Conservation (phyloP, 2,329 filamentous ascomycete genomes). For the Trichoderma endophyticum region DNA sequence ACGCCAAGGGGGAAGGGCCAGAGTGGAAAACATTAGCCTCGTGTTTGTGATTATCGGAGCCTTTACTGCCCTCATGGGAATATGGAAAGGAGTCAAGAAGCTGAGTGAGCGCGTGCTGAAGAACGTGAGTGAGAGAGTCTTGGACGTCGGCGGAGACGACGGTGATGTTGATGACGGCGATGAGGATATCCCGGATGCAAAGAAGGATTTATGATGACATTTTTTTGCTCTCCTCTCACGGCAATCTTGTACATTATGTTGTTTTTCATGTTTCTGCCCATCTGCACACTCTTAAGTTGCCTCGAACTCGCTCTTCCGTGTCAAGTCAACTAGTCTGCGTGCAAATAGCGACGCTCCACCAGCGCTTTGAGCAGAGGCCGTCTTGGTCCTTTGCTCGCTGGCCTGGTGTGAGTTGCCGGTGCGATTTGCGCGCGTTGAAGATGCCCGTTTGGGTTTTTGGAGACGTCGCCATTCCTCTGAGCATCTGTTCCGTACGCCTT, state of each 20-base stretch:
- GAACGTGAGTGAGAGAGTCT: slow-evolving; percentile 72
- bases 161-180: slow-evolving; percentile 46
- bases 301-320: slow-evolving; percentile 71
- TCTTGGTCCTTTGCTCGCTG: slow-evolving; percentile 45
- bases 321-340: slow-evolving; percentile 96
- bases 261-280: not conserved
- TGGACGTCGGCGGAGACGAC: slow-evolving; percentile 69
- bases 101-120: slow-evolving; percentile 72
- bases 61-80: slow-evolving; percentile 74
- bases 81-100: slow-evolving; percentile 77
- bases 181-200: slow-evolving; percentile 23
- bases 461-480: slow-evolving; percentile 24
- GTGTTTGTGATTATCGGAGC: slow-evolving; percentile 76
- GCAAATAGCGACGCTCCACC: slow-evolving; percentile 67
- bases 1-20: slow-evolving; percentile 65
- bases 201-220: slow-evolving; percentile 30
- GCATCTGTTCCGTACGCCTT: slow-evolving; percentile 35
- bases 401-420: slow-evolving; percentile 32
- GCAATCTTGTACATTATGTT: not conserved
- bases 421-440: slow-evolving; percentile 23
- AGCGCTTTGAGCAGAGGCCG: slow-evolving; percentile 44
- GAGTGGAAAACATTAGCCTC: slow-evolving; percentile 76
- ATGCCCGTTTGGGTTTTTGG: slow-evolving; percentile 27
- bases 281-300: slow-evolving; percentile 96
- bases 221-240: not conserved